phyloP scores from a whole-genome alignment of 2,329 filamentous ascomycete species.

The Alternaria triticina region DNA sequence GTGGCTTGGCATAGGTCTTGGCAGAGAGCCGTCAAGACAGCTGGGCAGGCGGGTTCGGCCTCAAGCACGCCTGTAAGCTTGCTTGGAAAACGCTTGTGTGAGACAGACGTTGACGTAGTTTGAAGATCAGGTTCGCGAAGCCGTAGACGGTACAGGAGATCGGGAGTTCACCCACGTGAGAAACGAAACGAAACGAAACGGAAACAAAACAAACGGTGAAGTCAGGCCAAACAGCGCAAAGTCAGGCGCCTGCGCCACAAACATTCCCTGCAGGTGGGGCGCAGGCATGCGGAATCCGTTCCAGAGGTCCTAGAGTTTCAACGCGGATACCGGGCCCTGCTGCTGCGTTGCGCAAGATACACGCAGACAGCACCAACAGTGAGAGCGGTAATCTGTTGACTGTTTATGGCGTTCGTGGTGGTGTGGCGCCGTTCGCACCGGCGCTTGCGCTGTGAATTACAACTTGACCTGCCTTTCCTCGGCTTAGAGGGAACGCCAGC shows the following conservation, averaged over 20 bases:
- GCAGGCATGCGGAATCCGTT: not conserved
- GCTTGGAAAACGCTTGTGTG: slow-evolving; percentile 22
- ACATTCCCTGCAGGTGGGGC: not conserved
- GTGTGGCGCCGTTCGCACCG: not conserved
- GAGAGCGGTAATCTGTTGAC: too few relatives aligned
- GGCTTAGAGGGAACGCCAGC: not conserved
- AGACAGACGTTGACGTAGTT: not conserved
- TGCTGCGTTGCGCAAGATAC: not conserved
- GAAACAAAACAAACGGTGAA: not conserved
- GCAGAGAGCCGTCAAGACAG: slow-evolving; percentile 12
- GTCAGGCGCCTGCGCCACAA: not conserved
- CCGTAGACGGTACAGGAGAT: not conserved
- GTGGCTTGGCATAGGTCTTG: slow-evolving; percentile 12
- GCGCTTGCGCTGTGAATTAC: not conserved
- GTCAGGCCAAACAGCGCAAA: not conserved
- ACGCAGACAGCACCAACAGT: not conserved
- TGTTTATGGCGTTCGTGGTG: not conserved
- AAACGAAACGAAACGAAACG: not conserved
- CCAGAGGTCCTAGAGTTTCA: not conserved
- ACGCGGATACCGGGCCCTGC: not conserved
- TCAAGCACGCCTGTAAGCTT: slow-evolving; percentile 16
- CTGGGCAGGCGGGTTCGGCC: not conserved
- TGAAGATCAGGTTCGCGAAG: not conserved
- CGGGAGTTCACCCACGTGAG: not conserved
- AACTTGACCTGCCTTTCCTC: slow-evolving; percentile 1